Evolutionary conservation across 1,139 yeast genomes (phyloP), one percentile per base, ranked within the genome.

Genomic region (Hemisphaericaspora xylofermentans): DNA sequence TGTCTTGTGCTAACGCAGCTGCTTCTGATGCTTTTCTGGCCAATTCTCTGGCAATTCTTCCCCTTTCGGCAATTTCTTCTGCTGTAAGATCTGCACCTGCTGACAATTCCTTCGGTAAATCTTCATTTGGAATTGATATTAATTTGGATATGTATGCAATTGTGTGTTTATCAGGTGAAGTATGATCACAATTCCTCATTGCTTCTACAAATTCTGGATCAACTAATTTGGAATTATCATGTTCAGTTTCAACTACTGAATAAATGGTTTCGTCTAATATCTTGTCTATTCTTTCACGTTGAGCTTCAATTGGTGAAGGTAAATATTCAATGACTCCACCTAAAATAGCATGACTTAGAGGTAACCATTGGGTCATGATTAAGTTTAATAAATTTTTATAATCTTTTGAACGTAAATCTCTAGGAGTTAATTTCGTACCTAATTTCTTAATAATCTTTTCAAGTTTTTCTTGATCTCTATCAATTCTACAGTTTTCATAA

Each of bases 311-410:
- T 1, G 98, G 98, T 12, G 95, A 84, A 0, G 98, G 97, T 38
- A 94, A 63, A 47, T 79, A 79, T 44, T 88, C 95, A 33, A 91
- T 84, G 2, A 93, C 96, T 2, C 95, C 81, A 9, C 94, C 76
- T 29, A 93, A 65, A 16, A 93, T 78, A 0, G 98, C 88, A 39
- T 87, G 83, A 29, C 97, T 85, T 8, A 94, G 78, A 0, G 99
- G 98, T 19, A 94, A 70, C 98, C 98, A 94, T 57, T 91, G 98
- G 1, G 89, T 79, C 80, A 91, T 81, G 9, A 94, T 78, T n/a
- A 80, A 68, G 43, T 74, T 76, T 30, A 89, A 63, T 34, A 88
- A 62, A 38, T 69, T 69, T 50, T 81, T 82, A 41, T 80, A 71
- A 56, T 93, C 97, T 56, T 85, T 88, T 0, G 96, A 81, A 43